These are phyloP conservation scores for Cystobasidium ongulense DNA, from an alignment of 768 basidiomycete genomes.

Conservation along the genomic window DNA sequence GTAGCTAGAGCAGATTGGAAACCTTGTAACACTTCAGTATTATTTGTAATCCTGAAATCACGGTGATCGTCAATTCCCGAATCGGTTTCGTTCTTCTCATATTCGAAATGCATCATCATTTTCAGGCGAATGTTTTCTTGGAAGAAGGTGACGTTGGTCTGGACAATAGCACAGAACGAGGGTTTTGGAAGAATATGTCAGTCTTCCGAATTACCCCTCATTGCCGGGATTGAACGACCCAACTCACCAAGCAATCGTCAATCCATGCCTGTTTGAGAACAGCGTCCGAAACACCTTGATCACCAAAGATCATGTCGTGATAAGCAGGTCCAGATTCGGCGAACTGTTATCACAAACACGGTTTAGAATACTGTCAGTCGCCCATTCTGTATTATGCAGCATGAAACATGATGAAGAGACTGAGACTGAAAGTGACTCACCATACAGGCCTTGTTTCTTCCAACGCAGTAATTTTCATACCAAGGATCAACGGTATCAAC, in stretches of 20 bases:
- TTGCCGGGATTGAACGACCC: too few species aligned
- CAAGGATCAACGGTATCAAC: slow-evolving; percentile 32
- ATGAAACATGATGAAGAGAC: neutral
- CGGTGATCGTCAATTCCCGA: slow-evolving; percentile 35
- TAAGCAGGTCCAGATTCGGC: slow-evolving; percentile 42
- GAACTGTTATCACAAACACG: slow-evolving; percentile 32
- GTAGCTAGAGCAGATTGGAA: slow-evolving; percentile 34
- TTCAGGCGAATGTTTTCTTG: slow-evolving; percentile 40
- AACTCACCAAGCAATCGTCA: slow-evolving; percentile 27
- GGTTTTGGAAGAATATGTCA: neutral
- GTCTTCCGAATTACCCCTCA: neutral
- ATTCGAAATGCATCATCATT: slow-evolving; percentile 44
- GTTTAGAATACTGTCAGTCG: too few species aligned
- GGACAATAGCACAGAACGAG: neutral
- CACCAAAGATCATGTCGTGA: slow-evolving; percentile 35
- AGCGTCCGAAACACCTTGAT: slow-evolving; percentile 26
- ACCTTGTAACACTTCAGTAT: slow-evolving; percentile 34
- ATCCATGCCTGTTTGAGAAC: slow-evolving; percentile 38
- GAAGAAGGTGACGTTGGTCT: slow-evolving; percentile 36
- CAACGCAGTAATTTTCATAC: slow-evolving; percentile 38
- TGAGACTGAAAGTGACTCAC: slow-evolving; percentile 18
- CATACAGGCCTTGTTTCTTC: slow-evolving; percentile 41
- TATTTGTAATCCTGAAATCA: slow-evolving; percentile 41
- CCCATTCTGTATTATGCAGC: neutral
- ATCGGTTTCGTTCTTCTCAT: slow-evolving; percentile 41